These are phyloP conservation scores for Glomus cerebriforme DNA, from an alignment of 192 early-diverging fungal species.

Conservation along the genomic window DNA sequence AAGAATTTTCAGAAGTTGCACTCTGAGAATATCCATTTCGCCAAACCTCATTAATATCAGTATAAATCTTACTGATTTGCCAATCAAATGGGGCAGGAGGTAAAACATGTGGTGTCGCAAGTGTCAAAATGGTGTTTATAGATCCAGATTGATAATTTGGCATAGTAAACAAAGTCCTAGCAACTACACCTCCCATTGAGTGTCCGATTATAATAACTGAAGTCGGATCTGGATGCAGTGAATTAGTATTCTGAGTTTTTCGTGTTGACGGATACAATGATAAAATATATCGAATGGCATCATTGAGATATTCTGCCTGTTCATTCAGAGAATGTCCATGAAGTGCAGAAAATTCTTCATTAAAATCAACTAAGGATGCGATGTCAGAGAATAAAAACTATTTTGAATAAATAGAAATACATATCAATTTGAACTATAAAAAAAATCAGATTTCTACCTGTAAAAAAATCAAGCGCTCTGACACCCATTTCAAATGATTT, in stretches of 20 bases:
- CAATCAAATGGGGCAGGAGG: slow-evolving; percentile 78
- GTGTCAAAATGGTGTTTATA: slow-evolving; percentile 81
- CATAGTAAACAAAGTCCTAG: slow-evolving; percentile 72
- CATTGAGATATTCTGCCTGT: slow-evolving; percentile 85
- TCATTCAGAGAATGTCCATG: slow-evolving; percentile 78
- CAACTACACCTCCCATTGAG: slow-evolving; percentile 98
- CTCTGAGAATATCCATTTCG: slow-evolving; percentile 41
- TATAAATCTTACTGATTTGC: slow-evolving; percentile 64
- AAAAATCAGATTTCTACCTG: slow-evolving; percentile 40
- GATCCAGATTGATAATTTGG: slow-evolving; percentile 69
- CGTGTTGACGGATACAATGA: slow-evolving; percentile 63
- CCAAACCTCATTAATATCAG: slow-evolving; percentile 72
- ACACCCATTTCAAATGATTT: slow-evolving; percentile 36
- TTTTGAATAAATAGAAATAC: background rate
- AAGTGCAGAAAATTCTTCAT: slow-evolving; percentile 92
- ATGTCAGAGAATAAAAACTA: background rate
- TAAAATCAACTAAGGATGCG: slow-evolving; percentile 66
- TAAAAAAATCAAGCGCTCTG: slow-evolving; percentile 56
- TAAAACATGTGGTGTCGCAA: slow-evolving; percentile 83
- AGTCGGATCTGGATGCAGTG: slow-evolving; percentile 48
- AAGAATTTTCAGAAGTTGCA: slow-evolving; percentile 26
- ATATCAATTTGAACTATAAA: background rate
- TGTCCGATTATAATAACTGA: slow-evolving; percentile 88
- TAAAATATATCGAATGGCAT: slow-evolving; percentile 75
- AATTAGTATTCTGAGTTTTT: background rate